Percentiles rank a stretch among this genome's conserved stretches.
Evolutionary conservation across 768 basidiomycete genomes (phyloP).

Genomic region (Gelatoporia subvermispora): DNA sequence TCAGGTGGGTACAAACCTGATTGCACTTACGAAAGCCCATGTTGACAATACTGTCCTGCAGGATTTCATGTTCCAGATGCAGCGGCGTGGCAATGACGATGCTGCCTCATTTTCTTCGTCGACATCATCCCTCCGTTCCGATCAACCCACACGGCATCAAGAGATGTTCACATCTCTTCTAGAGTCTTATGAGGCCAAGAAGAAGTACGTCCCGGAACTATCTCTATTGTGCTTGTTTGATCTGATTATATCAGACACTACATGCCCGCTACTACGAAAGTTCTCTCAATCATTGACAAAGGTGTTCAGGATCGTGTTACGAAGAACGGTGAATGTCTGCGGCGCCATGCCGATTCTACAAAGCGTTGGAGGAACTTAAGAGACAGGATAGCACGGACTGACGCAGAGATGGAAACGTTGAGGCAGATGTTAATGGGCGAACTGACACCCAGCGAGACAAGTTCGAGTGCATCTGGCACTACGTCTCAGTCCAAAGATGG

Average conservation of each 20-base stretch:
- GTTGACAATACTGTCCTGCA: background rate
- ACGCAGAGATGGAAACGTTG: slow-evolving; percentile 73
- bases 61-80: slow-evolving; percentile 87
- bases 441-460: slow-evolving; percentile 49
- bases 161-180: slow-evolving; percentile 64
- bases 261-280: slow-evolving; percentile 89
- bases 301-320: slow-evolving; percentile 91
- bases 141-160: slow-evolving; percentile 48
- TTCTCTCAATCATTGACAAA: slow-evolving; percentile 90
- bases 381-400: slow-evolving; percentile 76
- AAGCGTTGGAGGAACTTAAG: slow-evolving; percentile 78
- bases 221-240: slow-evolving; percentile 1
- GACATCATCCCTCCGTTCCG: slow-evolving; percentile 41
- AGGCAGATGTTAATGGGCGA: slow-evolving; percentile 50
- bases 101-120: slow-evolving; percentile 36
- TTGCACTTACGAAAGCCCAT: background rate
- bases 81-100: slow-evolving; percentile 49
- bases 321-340: slow-evolving; percentile 92
- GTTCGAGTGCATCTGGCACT: slow-evolving; percentile 62
- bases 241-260: slow-evolving; percentile 62
- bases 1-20: slow-evolving; percentile 68
- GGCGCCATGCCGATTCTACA: slow-evolving; percentile 85
- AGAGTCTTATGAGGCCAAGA: slow-evolving; percentile 83
- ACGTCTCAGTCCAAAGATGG: slow-evolving; percentile 44
- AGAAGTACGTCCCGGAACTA: slow-evolving; percentile 50